Base-by-base conservation (phyloP, 148 eudicot species). In the Camellia sinensis region DNA sequence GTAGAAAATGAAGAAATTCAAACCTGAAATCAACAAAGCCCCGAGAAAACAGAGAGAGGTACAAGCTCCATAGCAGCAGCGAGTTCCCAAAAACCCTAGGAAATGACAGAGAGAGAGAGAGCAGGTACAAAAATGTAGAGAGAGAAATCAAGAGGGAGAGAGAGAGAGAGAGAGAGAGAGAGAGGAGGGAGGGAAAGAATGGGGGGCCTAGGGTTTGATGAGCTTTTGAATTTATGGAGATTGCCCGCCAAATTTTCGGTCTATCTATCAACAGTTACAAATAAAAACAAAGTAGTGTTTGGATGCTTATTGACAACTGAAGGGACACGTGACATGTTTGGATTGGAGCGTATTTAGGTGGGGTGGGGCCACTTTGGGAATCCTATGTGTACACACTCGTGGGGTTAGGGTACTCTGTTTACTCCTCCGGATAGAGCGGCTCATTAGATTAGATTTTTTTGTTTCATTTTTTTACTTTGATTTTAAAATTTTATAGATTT, bases 181-280 rank as follows among this genome's bases (percentile, higher is more conserved):
- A 21, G 40, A 64, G 64, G 63, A 53, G 9, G 53, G 18, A 45
- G n/a, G 59, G 21, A 41, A 50, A 19, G 19, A 56, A 40, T 17
- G 9, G 61, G 67, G 78, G 68, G 54, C 53, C 53, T 60, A 75
- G 78, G 78, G 78, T 60, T 60, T 75, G 56, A 6, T 19, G 46
- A 14, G 50, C 21, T 19, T 75, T 60, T 45, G 78, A 75, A 62
- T 75, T 75, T 75, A 7, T 75, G 22, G 68, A 8, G 14, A 62
- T 75, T 75, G 78, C 78, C 78, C 67, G 78, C 67, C 78, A 75
- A 75, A 75, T 9, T 61, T 75, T 61, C 17, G 15, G 15, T n/a
- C 19, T 15, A 41, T 21, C 21, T 29, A 44, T 29, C 0, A 59
- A 17, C 45, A 8, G 50, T 15, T 6, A 37, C 63, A 17, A 5